A percentile compares a stretch with the other conserved stretches of the same genome.
These are phyloP conservation scores for Suillus subluteus DNA, from an alignment of 768 basidiomycete species.

Conservation along the genomic window DNA sequence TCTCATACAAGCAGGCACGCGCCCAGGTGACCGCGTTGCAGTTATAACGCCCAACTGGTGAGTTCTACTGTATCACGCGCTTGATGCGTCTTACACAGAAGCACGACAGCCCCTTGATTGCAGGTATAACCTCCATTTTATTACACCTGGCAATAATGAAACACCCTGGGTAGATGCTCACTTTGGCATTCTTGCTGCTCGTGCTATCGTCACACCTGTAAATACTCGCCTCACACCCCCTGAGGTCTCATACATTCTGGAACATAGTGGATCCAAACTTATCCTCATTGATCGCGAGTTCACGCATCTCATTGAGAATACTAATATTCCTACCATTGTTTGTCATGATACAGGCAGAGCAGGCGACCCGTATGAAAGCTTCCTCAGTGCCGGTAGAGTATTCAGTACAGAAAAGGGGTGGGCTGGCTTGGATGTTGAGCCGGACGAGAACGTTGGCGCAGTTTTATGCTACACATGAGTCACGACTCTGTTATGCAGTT, in stretches of 20 bases:
- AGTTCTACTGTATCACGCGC: constrained; percentile 28
- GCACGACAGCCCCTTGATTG: constrained; percentile 61
- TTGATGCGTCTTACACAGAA: neutral
- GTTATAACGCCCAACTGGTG: constrained; percentile 86
- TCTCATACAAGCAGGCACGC: constrained; percentile 67
- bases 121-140: constrained; percentile 49
- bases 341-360: constrained; percentile 68
- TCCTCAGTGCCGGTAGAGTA: constrained; percentile 63
- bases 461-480: too few species aligned
- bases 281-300: too few species aligned
- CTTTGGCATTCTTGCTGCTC: constrained; percentile 76
- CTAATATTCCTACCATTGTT: constrained; percentile 58
- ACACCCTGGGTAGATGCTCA: constrained; percentile 61
- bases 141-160: constrained; percentile 3
- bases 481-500: too few species aligned
- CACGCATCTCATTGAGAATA: constrained; percentile 52
- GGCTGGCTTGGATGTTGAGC: constrained; percentile 69
- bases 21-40: constrained; percentile 79
- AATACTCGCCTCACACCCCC: too few species aligned
- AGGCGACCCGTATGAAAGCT: constrained; percentile 81
- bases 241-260: too few species aligned
- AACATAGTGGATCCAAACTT: too few species aligned
- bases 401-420: constrained; percentile 78
- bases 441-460: too few species aligned
- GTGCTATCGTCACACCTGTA: too few species aligned